Evolutionary conservation across 2,329 filamentous ascomycete species (phyloP).

Genomic region (Penicillium sp.): DNA sequence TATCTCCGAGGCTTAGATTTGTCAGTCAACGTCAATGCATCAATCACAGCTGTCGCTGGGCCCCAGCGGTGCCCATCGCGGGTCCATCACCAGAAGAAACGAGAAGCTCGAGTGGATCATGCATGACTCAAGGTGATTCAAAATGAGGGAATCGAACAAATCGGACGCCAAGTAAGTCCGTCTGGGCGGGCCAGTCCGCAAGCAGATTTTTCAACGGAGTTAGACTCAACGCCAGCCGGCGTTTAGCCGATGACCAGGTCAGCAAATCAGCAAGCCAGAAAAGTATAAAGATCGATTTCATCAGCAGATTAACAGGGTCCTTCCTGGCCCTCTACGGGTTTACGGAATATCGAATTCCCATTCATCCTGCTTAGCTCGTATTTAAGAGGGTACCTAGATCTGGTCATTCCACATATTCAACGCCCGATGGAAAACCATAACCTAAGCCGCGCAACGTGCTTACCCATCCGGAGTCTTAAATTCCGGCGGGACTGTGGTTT

Average conservation of each 20-base stretch:
- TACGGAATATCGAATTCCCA: slow-evolving; percentile 15
- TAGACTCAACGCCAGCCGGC: slow-evolving; percentile 11
- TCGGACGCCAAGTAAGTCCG: neutral
- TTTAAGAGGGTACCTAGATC: neutral
- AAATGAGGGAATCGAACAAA: neutral
- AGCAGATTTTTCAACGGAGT: slow-evolving; percentile 16
- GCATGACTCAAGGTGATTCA: slow-evolving; percentile 27
- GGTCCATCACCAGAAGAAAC: neutral
- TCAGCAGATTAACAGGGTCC: neutral
- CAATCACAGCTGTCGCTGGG: neutral
- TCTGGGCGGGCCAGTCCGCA: slow-evolving; percentile 6
- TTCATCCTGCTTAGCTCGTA: neutral
- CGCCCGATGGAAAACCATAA: neutral
- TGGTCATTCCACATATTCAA: neutral
- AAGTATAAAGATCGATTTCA: neutral
- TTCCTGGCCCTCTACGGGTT: too few relatives aligned
- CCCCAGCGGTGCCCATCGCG: neutral
- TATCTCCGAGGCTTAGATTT: slow-evolving; percentile 23
- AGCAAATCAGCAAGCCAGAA: neutral
- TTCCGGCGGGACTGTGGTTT: slow-evolving; percentile 3
- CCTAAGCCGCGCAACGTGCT: neutral
- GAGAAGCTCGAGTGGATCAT: slow-evolving; percentile 20
- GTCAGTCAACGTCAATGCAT: slow-evolving; percentile 7
- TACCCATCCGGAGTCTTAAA: slow-evolving; percentile 4
- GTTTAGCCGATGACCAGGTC: slow-evolving; percentile 13